Percentiles rank a stretch among this genome's conserved stretches.
Conservation (phyloP, 768 basidiomycete genomes). For the Xerocomus spinulosus region DNA sequence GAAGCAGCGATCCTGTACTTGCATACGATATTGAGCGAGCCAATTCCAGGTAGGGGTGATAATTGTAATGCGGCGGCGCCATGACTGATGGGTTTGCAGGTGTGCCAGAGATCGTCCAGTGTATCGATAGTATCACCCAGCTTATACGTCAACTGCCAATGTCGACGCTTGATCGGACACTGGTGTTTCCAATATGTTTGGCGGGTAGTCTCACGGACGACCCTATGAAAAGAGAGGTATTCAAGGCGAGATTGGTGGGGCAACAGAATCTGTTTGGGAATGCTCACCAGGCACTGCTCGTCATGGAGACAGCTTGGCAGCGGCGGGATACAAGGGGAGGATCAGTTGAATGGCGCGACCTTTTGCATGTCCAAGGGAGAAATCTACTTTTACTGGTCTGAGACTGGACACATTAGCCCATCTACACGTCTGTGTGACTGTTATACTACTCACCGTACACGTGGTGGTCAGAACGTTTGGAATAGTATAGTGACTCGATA, state of each 20-base stretch:
- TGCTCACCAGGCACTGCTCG: slow-evolving; percentile 48
- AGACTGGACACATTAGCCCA: slow-evolving; percentile 10
- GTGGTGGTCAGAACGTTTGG: slow-evolving; percentile 2
- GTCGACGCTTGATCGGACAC: slow-evolving; percentile 58
- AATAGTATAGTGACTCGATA: slow-evolving; percentile 16
- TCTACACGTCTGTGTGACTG: slow-evolving; percentile 1
- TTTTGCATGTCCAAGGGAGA: slow-evolving; percentile 33
- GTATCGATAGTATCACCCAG: slow-evolving; percentile 52
- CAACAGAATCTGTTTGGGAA: slow-evolving; percentile 60
- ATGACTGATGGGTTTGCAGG: slow-evolving; percentile 37
- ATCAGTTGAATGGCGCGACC: slow-evolving; percentile 58
- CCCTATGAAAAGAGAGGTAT: slow-evolving; percentile 49
- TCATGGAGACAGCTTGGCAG: slow-evolving; percentile 71
- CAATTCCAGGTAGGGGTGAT: slow-evolving; percentile 57
- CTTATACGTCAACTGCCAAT: slow-evolving; percentile 50
- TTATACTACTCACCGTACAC: slow-evolving; percentile 20
- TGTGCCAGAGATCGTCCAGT: slow-evolving; percentile 63
- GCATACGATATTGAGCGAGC: slow-evolving; percentile 64
- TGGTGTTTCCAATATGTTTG: slow-evolving; percentile 71
- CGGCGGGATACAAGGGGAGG: slow-evolving; percentile 53
- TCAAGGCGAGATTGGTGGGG: slow-evolving; percentile 51
- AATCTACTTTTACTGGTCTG: slow-evolving; percentile 28
- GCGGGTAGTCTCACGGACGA: slow-evolving; percentile 73
- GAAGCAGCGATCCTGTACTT: slow-evolving; percentile 66
- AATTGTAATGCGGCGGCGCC: background rate